Percentiles rank a stretch among this genome's conserved stretches.
Conservation (phyloP, 2,329 filamentous ascomycete species). For the Corinectria fuckeliana region DNA sequence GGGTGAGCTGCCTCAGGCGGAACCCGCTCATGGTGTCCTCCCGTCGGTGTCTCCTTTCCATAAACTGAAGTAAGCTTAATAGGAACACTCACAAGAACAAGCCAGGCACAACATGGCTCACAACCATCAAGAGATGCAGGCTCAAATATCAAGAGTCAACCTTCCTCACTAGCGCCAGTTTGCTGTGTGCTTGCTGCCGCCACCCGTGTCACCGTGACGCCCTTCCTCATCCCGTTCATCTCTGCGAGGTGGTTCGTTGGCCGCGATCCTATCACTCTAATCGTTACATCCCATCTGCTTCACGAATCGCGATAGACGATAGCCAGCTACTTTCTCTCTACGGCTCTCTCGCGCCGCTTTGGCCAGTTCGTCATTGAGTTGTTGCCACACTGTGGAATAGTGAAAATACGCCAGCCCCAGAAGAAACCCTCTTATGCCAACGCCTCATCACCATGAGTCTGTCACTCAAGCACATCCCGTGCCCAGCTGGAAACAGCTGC, state of each 20-base stretch:
- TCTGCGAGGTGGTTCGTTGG: not conserved
- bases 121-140: not conserved
- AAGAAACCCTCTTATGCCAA: not conserved
- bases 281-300: not conserved
- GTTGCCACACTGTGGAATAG: not conserved
- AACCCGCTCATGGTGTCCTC: not conserved
- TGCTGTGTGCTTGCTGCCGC: not conserved
- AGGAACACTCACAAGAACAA: not conserved
- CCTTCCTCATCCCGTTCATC: not conserved
- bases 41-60: too few relatives aligned
- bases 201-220: not conserved
- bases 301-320: not conserved
- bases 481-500: constrained; percentile 55
- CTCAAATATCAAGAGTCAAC: not conserved
- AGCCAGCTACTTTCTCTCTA: not conserved
- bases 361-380: not conserved
- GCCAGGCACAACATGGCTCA: not conserved
- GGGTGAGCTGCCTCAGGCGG: constrained; percentile 9
- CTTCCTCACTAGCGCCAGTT: not conserved
- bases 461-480: constrained; percentile 56
- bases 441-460: constrained; percentile 43
- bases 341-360: not conserved
- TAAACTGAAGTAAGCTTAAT: not conserved
- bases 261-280: not conserved
- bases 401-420: not conserved